These are phyloP conservation scores for Chrysochromulina parva DNA, from an alignment of 78 protist genomes.

Conservation along the genomic window DNA sequence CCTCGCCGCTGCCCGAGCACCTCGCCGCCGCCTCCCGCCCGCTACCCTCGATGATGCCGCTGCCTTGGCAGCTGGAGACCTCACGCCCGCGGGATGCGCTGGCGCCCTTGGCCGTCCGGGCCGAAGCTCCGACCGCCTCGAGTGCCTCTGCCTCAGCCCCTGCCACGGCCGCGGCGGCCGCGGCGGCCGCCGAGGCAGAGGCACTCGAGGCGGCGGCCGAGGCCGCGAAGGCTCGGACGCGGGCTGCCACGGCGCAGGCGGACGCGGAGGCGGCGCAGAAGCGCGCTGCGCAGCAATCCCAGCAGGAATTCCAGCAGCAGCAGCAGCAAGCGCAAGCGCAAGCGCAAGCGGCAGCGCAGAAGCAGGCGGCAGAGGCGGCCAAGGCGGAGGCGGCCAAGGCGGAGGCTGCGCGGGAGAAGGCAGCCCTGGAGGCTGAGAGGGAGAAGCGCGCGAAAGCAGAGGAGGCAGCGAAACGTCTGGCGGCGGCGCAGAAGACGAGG, in stretches of 20 bases:
- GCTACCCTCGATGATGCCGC: not conserved
- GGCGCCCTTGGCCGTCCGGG: not conserved
- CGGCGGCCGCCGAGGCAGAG: not conserved
- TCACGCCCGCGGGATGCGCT: not conserved
- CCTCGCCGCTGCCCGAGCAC: not conserved
- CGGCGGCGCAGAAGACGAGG: too few relatives aligned
- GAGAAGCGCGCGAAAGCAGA: too few relatives aligned
- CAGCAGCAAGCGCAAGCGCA: too few relatives aligned
- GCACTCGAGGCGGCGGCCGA: not conserved
- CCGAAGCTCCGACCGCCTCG: not conserved
- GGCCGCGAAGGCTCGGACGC: not conserved
- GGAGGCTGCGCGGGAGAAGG: too few relatives aligned
- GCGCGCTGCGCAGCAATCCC: not conserved
- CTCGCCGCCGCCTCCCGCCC: not conserved
- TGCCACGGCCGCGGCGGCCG: not conserved
- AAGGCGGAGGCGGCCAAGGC: too few relatives aligned
- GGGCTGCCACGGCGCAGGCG: too few relatives aligned
- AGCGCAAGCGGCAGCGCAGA: too few relatives aligned
- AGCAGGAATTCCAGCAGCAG: too few relatives aligned
- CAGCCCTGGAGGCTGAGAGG: too few relatives aligned
- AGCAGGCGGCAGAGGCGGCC: too few relatives aligned
- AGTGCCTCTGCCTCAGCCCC: not conserved
- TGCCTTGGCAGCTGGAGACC: not conserved
- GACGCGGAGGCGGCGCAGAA: not conserved
- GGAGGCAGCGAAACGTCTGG: too few relatives aligned